Conservation (phyloP, 1,139 yeast genomes). For the Debaryomycetaceae sp. region DNA sequence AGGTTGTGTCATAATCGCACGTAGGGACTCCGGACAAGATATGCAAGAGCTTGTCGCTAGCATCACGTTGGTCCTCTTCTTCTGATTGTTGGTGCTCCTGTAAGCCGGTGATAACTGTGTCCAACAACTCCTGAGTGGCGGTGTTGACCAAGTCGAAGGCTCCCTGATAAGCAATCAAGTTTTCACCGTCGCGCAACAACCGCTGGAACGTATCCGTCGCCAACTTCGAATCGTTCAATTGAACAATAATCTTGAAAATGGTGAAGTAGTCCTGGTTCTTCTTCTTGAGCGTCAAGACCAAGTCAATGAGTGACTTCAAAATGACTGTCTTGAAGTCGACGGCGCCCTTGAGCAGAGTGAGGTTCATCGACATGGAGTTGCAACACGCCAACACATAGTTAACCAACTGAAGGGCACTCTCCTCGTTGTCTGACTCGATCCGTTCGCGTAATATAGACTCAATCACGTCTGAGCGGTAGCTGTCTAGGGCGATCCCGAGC, state of each 20-base stretch:
- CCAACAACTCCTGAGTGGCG: slow-evolving; percentile 88
- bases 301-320: slow-evolving; percentile 56
- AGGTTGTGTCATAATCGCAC: slow-evolving; percentile 88
- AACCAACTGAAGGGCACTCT: slow-evolving; percentile 52
- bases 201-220: slow-evolving; percentile 67
- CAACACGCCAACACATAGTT: slow-evolving; percentile 77
- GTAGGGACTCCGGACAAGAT: slow-evolving; percentile 92
- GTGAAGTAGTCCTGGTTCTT: slow-evolving; percentile 75
- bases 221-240: slow-evolving; percentile 69
- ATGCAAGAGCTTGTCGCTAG: slow-evolving; percentile 44
- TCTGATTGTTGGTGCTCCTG: slow-evolving; percentile 38
- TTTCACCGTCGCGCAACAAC: slow-evolving; percentile 40
- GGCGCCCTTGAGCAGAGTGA: not conserved
- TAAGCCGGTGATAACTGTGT: slow-evolving; percentile 49
- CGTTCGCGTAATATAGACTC: slow-evolving; percentile 54
- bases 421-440: slow-evolving; percentile 34
- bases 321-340: slow-evolving; percentile 57
- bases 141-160: slow-evolving; percentile 92
- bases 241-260: slow-evolving; percentile 81
- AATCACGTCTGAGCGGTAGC: slow-evolving; percentile 80
- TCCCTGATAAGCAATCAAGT: slow-evolving; percentile 77
- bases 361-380: slow-evolving; percentile 53
- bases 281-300: slow-evolving; percentile 49
- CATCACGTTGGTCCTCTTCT: slow-evolving; percentile 22
- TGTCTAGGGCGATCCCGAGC: slow-evolving; percentile 86